A percentile compares a stretch with the other conserved stretches of the same genome.
Evolutionary conservation across 2,329 filamentous ascomycete species (phyloP).

Genomic region (Penicillium polonicum): DNA sequence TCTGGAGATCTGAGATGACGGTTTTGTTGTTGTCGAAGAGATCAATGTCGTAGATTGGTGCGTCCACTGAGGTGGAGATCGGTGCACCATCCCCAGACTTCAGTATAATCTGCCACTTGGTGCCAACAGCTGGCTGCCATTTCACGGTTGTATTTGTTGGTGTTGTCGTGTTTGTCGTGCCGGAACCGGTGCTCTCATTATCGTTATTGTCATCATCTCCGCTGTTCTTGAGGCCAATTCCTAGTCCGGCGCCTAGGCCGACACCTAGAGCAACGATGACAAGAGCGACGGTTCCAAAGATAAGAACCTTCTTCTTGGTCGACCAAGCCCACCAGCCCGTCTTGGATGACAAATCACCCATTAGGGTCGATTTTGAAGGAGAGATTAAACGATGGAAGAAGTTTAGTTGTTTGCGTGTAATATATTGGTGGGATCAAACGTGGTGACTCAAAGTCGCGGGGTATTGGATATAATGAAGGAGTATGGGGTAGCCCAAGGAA

Average conservation of each 20-base stretch:
- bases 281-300: slow-evolving; percentile 24
- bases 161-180: slow-evolving; percentile 23
- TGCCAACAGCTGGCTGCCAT: slow-evolving; percentile 56
- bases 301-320: slow-evolving; percentile 35
- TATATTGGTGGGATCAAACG: neutral
- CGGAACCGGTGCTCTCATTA: slow-evolving; percentile 23
- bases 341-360: slow-evolving; percentile 19
- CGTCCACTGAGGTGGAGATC: slow-evolving; percentile 49
- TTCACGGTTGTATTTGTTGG: slow-evolving; percentile 29
- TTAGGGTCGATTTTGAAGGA: neutral
- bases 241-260: slow-evolving; percentile 59
- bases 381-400: neutral
- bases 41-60: slow-evolving; percentile 62
- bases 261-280: slow-evolving; percentile 52
- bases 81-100: slow-evolving; percentile 19
- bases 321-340: slow-evolving; percentile 31
- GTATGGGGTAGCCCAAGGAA: neutral
- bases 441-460: neutral
- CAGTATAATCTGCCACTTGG: slow-evolving; percentile 64
- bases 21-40: slow-evolving; percentile 54
- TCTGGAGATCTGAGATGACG: slow-evolving; percentile 51
- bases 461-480: neutral
- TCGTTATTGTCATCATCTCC: slow-evolving; percentile 29
- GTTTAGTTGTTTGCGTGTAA: neutral
- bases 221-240: slow-evolving; percentile 51